phyloP scores from a whole-genome alignment of 345 rosid species.

The Moringa oleifera region DNA sequence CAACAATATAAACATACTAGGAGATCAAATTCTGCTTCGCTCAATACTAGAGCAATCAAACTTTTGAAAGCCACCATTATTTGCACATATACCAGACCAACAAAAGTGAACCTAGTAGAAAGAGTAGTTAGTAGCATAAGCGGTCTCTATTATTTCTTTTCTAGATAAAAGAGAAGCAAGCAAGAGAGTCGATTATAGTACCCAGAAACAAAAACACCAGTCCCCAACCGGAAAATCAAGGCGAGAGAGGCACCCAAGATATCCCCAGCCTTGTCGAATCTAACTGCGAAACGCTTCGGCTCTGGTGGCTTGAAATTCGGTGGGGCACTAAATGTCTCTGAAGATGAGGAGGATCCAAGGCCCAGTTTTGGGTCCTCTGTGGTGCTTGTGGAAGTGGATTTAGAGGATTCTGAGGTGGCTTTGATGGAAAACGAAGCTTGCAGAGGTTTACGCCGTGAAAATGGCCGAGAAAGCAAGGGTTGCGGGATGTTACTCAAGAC shows the following conservation, averaged over 20 bases:
- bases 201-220: constrained; percentile 83
- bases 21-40: too few relatives aligned
- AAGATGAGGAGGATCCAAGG: constrained; percentile 10
- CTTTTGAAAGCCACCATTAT: too few relatives aligned
- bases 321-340: constrained; percentile 35
- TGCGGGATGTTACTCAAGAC: constrained; percentile 39
- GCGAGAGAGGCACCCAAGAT: constrained; percentile 64
- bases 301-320: constrained; percentile 66
- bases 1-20: too few relatives aligned
- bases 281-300: constrained; percentile 59
- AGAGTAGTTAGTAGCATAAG: too few relatives aligned
- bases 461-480: constrained; percentile 27
- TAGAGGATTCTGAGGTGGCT: constrained; percentile 43
- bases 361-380: constrained; percentile 21
- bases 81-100: neutral
- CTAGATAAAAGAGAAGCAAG: neutral
- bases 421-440: constrained; percentile 30
- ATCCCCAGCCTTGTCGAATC: constrained; percentile 55
- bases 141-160: too few relatives aligned
- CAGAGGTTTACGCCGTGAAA: constrained; percentile 19
- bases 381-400: constrained; percentile 25
- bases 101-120: neutral
- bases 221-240: constrained; percentile 64
- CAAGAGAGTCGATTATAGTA: constrained; percentile 12
- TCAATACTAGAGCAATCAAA: too few relatives aligned